These are phyloP conservation scores for Pinus taeda DNA, from an alignment of 75 land plant genomes.

Conservation along the genomic window DNA sequence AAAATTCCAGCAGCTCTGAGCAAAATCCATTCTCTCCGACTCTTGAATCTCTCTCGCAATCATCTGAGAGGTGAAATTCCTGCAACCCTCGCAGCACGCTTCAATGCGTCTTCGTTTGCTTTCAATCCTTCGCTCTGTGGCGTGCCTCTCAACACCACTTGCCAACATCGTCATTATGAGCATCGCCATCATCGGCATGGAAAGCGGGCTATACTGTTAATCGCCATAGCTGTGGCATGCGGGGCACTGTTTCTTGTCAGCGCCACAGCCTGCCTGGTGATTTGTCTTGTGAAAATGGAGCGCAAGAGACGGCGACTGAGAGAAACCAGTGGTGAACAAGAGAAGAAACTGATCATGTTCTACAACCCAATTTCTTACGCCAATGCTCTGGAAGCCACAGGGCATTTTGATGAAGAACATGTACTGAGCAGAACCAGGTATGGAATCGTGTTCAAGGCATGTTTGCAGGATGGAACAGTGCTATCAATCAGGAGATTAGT, in stretches of 20 bases:
- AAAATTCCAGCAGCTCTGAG: conserved; percentile 53
- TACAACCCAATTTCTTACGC: conserved; percentile 66
- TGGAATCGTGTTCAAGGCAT: conserved; percentile 92
- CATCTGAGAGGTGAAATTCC: conserved; percentile 75
- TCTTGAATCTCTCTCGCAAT: conserved; percentile 71
- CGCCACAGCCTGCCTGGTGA: conserved; percentile 19
- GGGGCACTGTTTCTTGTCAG: conserved; percentile 34
- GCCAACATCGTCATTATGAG: neutral
- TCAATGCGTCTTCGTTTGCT: conserved; percentile 60
- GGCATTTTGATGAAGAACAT: conserved; percentile 95
- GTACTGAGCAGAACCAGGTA: conserved; percentile 76
- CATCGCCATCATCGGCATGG: conserved; percentile 5
- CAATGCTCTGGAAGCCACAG: conserved; percentile 78
- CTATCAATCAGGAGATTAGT: conserved; percentile 77
- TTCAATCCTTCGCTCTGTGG: conserved; percentile 70
- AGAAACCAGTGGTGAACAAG: conserved; percentile 24
- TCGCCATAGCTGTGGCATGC: conserved; percentile 35
- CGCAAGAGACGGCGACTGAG: conserved; percentile 23
- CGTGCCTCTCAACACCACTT: conserved; percentile 33
- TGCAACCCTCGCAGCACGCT: conserved; percentile 40
- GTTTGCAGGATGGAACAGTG: conserved; percentile 84
- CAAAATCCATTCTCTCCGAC: conserved; percentile 21
- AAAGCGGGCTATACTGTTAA: conserved; percentile 29
- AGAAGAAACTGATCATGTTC: conserved; percentile 66
- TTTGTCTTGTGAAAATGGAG: conserved; percentile 25